These are phyloP conservation scores for Candida sp. DNA, from an alignment of 1,139 yeast genomes.

Conservation along the genomic window DNA sequence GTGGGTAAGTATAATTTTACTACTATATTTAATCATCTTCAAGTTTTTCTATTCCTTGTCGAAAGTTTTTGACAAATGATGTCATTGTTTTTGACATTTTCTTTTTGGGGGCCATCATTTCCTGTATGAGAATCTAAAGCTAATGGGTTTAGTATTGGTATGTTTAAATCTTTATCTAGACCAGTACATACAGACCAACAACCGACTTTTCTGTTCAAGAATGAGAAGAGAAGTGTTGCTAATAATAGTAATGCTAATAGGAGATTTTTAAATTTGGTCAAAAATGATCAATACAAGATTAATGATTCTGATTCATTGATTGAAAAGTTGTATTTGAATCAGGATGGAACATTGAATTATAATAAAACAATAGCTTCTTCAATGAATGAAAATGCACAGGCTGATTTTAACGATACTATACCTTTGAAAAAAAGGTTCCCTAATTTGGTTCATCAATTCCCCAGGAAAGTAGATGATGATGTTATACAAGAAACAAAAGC, in stretches of 20 bases:
- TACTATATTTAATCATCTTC: too few relatives aligned
- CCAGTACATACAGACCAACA: not conserved
- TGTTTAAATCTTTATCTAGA: constrained; percentile 1
- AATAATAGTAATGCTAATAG: too few relatives aligned
- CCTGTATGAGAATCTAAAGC: not conserved
- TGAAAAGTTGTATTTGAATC: constrained; percentile 19
- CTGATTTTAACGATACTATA: constrained; percentile 36
- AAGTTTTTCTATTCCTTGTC: not conserved
- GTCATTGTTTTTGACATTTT: not conserved
- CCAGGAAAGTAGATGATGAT: constrained; percentile 29
- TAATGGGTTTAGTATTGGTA: not conserved
- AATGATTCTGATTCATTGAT: constrained; percentile 3
- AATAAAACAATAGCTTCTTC: constrained; percentile 21
- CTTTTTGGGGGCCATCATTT: not conserved
- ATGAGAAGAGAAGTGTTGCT: not conserved
- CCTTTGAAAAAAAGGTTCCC: constrained; percentile 40
- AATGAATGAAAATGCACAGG: constrained; percentile 13
- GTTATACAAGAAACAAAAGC: constrained; percentile 28
- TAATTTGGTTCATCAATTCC: constrained; percentile 38
- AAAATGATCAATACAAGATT: constrained; percentile 2
- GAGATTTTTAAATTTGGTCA: not conserved
- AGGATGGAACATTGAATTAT: constrained; percentile 28
- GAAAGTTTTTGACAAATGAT: not conserved
- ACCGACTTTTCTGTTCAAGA: not conserved
- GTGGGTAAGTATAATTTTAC: too few relatives aligned